These are phyloP conservation scores for Phlyctochytrium arcticum DNA, from an alignment of 192 early-diverging fungal genomes.

Conservation along the genomic window DNA sequence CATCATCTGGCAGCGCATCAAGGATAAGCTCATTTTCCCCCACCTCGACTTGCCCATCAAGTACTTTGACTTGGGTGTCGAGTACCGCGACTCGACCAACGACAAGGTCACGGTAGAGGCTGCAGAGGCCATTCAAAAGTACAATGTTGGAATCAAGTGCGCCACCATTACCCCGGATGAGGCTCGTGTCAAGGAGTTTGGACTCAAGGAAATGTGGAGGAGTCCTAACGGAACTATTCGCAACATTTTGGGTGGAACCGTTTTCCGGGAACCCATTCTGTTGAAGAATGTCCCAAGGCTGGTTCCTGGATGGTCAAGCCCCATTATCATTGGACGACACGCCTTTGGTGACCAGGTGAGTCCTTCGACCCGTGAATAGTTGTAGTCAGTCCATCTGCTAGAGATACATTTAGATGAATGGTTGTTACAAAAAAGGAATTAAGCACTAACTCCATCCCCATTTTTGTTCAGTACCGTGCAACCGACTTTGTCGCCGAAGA, in stretches of 20 bases:
- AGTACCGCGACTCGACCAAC: constrained; percentile 89
- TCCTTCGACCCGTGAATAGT: too few species aligned
- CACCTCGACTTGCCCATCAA: constrained; percentile 88
- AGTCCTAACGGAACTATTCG: constrained; percentile 96
- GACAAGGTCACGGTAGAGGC: constrained; percentile 93
- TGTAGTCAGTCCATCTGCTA: too few species aligned
- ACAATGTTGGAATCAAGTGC: constrained; percentile 98
- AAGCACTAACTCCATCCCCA: background rate
- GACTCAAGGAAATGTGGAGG: constrained; percentile 97
- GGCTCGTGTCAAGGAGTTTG: constrained; percentile 91
- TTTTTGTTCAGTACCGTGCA: constrained; percentile 71
- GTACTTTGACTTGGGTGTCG: constrained; percentile 94
- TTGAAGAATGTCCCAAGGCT: constrained; percentile 86
- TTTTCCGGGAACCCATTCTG: constrained; percentile 97
- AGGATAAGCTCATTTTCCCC: constrained; percentile 87
- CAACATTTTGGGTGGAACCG: constrained; percentile 94
- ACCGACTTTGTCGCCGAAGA: constrained; percentile 92
- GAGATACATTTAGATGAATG: too few species aligned
- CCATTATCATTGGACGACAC: constrained; percentile 94
- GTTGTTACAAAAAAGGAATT: too few species aligned
- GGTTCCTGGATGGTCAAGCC: constrained; percentile 91
- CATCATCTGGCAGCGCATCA: constrained; percentile 94
- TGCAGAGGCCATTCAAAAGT: constrained; percentile 94
- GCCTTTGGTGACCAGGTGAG: constrained; percentile 92
- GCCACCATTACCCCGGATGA: constrained; percentile 98